Conservation (phyloP, 768 basidiomycete genomes). For the Lactarius akahatsu region DNA sequence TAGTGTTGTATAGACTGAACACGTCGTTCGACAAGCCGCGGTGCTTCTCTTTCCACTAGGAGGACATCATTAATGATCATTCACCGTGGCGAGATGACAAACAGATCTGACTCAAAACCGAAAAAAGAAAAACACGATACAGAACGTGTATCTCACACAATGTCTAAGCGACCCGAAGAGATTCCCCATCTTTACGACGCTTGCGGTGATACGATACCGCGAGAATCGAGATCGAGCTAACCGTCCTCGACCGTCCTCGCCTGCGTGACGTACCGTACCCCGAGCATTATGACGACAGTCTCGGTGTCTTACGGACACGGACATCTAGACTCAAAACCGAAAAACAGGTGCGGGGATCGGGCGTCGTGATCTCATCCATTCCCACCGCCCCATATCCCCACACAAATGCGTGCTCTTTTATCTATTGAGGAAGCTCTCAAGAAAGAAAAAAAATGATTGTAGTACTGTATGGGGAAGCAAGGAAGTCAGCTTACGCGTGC, state of each 20-base stretch:
- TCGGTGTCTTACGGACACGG: not conserved
- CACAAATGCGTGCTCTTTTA: not conserved
- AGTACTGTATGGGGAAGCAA: not conserved
- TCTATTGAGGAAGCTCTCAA: not conserved
- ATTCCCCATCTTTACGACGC: not conserved
- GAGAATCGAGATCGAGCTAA: not conserved
- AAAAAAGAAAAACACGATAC: not conserved
- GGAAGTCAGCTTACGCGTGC: not conserved
- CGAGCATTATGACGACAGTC: not conserved
- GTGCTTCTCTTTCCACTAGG: not conserved
- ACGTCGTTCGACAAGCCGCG: no score
- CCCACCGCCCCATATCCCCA: not conserved
- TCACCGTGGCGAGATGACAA: not conserved
- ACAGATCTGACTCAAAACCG: not conserved
- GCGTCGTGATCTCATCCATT: not conserved
- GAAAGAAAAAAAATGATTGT: not conserved
- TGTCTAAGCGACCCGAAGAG: not conserved
- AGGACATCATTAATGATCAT: not conserved
- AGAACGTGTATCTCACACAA: not conserved
- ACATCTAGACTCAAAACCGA: not conserved
- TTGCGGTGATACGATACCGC: not conserved
- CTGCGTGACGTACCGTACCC: not conserved
- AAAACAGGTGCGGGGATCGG: not conserved
- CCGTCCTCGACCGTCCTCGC: not conserved
- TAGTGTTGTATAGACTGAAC: not conserved